Evolutionary conservation across 163 green algal genomes (phyloP), one percentile per base, ranked within the genome.

Genomic region (Trebouxiophyceae sp.): DNA sequence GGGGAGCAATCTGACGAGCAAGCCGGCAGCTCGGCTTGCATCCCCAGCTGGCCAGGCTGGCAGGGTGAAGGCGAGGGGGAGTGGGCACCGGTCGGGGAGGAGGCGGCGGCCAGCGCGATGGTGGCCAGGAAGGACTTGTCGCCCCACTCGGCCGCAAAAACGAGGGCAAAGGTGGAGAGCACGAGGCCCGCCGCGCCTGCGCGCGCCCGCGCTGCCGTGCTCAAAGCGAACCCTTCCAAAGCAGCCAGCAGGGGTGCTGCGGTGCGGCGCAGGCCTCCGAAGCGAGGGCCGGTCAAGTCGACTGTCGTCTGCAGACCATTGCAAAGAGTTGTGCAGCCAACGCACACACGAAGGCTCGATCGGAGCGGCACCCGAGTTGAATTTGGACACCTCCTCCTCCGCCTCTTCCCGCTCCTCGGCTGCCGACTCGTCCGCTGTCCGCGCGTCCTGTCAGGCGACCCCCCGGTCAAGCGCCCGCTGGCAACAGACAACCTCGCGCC

Each of bases 91-190:
- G 75, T 29, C 2, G 89, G 89, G 7, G 79, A 84, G 24, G 82
- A 88, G n/a, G 92, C 85, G 19, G 92, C 92, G 4, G 88, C 86
- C 45, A 98, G 84, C 1, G 93, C 93, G 59, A 98, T 98, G 22
- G 93, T 98, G 0, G 93, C 90, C 45, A 99, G 81, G 77, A 98
- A 98, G 31, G 87, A 96, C 75, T 97, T 98, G 82, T 99, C 93
- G 4, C 93, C 93, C 93, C 93, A 99, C 74, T 99, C 93, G 0
- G 93, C 93, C 24, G 89, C 87, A 79, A 99, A 99, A 2, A 98
- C 93, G 1, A 99, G 82, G 2, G 80, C 67, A 71, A 98, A 98
- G 23, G 92, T 98, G 33, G 82, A 85, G 24, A 88, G 68, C 27
- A 97, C 47, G 47, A 90, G 47, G 22, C 68, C 69, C 2, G 66